Percentiles rank a stretch among this genome's conserved stretches.
Conservation (phyloP, 495 filamentous ascomycete genomes). For the Patellaria atrata region DNA sequence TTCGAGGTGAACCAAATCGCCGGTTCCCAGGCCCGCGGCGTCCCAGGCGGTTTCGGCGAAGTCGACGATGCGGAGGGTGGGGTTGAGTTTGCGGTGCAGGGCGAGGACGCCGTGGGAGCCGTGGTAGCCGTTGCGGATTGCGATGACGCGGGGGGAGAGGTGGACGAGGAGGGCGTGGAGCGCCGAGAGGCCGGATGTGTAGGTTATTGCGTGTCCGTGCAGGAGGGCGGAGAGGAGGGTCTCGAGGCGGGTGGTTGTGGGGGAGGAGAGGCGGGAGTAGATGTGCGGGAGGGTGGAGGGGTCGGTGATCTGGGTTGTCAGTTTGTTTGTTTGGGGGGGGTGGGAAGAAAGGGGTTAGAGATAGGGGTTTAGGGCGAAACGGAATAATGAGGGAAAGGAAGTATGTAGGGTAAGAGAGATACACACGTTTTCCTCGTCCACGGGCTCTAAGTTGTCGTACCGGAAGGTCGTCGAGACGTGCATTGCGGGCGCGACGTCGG, state of each 20-base stretch:
- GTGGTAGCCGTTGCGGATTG: constrained; percentile 78
- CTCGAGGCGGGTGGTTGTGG: constrained; percentile 75
- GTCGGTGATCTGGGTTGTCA: too few species aligned
- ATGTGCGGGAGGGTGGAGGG: constrained; percentile 28
- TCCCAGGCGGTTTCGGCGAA: constrained; percentile 27
- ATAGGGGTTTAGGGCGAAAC: not conserved
- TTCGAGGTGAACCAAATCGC: constrained; percentile 83
- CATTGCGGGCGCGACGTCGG: constrained; percentile 71
- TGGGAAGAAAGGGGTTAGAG: not conserved
- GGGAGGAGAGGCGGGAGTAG: constrained; percentile 65
- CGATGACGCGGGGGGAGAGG: constrained; percentile 62
- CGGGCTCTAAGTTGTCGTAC: constrained; percentile 50
- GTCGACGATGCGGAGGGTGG: constrained; percentile 48
- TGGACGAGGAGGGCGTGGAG: constrained; percentile 70
- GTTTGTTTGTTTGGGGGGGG: too few species aligned
- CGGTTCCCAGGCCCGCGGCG: constrained; percentile 29
- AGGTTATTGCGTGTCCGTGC: constrained; percentile 55
- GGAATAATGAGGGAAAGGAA: too few species aligned
- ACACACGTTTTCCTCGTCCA: constrained; percentile 33
- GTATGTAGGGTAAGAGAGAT: too few species aligned
- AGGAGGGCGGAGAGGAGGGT: constrained; percentile 59
- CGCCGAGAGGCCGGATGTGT: constrained; percentile 72
- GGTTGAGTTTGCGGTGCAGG: constrained; percentile 54
- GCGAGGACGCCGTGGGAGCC: constrained; percentile 75
- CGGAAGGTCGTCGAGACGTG: constrained; percentile 83